phyloP scores from a whole-genome alignment of 106 monocot genomes.

The Allium cepa region DNA sequence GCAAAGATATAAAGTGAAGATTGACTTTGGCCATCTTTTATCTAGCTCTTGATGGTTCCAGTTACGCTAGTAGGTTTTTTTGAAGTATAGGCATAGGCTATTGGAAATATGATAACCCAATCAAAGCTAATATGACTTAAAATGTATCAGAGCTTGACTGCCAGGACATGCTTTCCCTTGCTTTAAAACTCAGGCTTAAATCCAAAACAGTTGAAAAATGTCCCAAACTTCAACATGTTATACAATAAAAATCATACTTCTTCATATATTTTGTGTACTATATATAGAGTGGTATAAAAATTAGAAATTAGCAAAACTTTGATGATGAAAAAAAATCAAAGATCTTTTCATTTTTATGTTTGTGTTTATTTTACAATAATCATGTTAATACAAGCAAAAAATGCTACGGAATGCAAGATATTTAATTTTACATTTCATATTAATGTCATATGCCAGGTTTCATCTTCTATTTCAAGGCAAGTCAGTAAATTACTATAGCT shows the following conservation, averaged over 20 bases:
- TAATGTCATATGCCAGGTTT: too few relatives aligned
- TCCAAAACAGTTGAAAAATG: conserved; percentile 65
- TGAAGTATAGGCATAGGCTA: conserved; percentile 85
- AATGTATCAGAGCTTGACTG: conserved; percentile 80
- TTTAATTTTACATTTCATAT: too few relatives aligned
- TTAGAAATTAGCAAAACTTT: background rate
- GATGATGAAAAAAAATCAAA: background rate
- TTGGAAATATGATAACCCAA: conserved; percentile 83
- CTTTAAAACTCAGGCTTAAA: conserved; percentile 83
- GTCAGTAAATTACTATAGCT: too few relatives aligned
- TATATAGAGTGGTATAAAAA: background rate
- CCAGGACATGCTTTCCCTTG: conserved; percentile 70
- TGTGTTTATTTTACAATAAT: background rate
- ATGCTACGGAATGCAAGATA: background rate
- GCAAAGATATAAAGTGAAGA: conserved; percentile 77
- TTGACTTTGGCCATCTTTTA: conserved; percentile 61
- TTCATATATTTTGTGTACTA: background rate
- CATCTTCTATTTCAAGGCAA: too few relatives aligned
- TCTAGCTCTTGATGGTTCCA: conserved; percentile 64
- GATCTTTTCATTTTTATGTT: background rate
- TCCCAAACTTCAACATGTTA: background rate
- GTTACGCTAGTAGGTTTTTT: conserved; percentile 78
- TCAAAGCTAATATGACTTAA: conserved; percentile 67
- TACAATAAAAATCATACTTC: background rate
- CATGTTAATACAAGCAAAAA: background rate